These are phyloP conservation scores for Avena atlantica DNA, from an alignment of 176 grass and related monocot species.

Conservation along the genomic window DNA sequence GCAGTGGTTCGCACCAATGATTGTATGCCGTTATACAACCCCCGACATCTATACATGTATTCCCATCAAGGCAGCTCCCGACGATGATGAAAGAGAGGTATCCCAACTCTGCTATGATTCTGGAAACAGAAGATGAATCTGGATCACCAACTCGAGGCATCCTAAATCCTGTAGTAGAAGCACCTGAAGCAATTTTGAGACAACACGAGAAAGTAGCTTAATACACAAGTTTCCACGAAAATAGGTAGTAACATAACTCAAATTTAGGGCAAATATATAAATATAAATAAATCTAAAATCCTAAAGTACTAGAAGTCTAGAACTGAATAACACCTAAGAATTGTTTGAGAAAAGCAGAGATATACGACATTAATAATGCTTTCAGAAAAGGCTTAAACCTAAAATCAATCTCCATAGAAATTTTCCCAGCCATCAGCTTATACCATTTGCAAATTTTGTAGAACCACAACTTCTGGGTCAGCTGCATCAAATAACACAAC, in stretches of 20 bases:
- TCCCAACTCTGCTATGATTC: slow-evolving; percentile 5
- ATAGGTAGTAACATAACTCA: background rate
- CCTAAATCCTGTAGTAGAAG: background rate
- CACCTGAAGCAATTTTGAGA: slow-evolving; percentile 1
- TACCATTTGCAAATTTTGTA: background rate
- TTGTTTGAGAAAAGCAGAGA: background rate
- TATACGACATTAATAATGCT: background rate
- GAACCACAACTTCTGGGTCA: background rate
- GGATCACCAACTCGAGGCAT: slow-evolving; percentile 16
- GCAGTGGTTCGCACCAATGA: background rate
- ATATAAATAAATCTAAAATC: background rate
- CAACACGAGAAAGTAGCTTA: background rate
- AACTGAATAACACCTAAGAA: background rate
- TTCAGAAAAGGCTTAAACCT: background rate
- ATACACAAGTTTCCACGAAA: background rate
- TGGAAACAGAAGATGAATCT: background rate
- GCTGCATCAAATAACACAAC: background rate
- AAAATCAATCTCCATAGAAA: background rate
- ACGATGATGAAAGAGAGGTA: background rate
- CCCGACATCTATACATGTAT: background rate
- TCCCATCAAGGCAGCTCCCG: background rate
- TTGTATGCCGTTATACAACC: background rate
- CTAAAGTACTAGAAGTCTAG: background rate
- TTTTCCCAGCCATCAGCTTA: background rate
- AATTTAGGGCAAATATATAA: background rate